Percentiles rank a stretch among this genome's conserved stretches.
These are phyloP conservation scores for Aspergillus neotritici DNA, from an alignment of 2,329 filamentous ascomycete species.

Conservation along the genomic window DNA sequence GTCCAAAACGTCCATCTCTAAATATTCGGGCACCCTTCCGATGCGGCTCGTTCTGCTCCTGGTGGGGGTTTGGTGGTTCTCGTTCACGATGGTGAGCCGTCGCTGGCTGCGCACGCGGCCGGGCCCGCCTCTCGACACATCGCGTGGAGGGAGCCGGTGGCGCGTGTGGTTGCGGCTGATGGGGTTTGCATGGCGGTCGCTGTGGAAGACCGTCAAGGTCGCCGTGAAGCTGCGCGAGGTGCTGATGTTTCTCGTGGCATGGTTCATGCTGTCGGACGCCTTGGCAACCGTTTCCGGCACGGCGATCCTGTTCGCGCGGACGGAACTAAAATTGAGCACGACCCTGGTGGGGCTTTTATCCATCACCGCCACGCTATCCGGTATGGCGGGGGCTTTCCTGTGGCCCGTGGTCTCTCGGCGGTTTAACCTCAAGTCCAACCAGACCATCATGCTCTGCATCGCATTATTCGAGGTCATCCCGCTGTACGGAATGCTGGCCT, in stretches of 20 bases:
- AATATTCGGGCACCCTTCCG: constrained; percentile 68
- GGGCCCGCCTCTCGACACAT: constrained; percentile 58
- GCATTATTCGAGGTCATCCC: constrained; percentile 85
- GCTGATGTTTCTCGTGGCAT: constrained; percentile 73
- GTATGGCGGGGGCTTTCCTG: constrained; percentile 75
- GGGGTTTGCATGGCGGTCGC: constrained; percentile 71
- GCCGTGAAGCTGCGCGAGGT: constrained; percentile 68
- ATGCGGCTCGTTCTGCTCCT: constrained; percentile 75
- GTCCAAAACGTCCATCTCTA: constrained; percentile 33
- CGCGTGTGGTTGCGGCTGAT: constrained; percentile 63
- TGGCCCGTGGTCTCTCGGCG: constrained; percentile 71
- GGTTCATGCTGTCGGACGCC: constrained; percentile 87
- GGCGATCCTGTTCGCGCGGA: constrained; percentile 88
- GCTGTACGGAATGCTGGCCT: constrained; percentile 77
- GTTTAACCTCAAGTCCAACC: constrained; percentile 64
- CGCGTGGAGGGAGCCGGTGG: constrained; percentile 18
- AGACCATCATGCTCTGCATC: constrained; percentile 85
- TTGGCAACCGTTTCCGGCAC: constrained; percentile 88
- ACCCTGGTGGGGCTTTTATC: constrained; percentile 80
- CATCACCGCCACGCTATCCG: constrained; percentile 75
- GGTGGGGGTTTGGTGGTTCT: constrained; percentile 80
- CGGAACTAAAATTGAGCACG: constrained; percentile 74
- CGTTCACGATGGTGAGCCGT: constrained; percentile 77
- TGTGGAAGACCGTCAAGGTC: constrained; percentile 69
- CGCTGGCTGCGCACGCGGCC: constrained; percentile 77